Percentiles rank a stretch among this genome's conserved stretches.
These are phyloP conservation scores for Lasiosphaeris hirsuta DNA, from an alignment of 495 filamentous ascomycete genomes.

Conservation along the genomic window DNA sequence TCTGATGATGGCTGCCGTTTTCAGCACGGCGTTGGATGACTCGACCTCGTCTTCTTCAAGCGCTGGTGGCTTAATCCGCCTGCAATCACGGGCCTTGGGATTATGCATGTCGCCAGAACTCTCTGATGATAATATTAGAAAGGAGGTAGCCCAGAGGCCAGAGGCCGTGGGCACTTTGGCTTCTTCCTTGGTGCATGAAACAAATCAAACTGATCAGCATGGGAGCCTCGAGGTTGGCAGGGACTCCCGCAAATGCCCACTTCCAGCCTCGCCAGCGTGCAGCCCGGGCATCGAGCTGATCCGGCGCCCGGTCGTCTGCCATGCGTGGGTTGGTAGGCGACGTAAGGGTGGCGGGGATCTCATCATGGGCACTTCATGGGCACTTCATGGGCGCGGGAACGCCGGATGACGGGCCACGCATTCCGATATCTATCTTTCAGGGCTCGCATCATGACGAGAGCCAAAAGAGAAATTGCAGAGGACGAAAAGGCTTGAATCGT, in stretches of 20 bases:
- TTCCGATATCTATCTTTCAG: conserved; percentile 5
- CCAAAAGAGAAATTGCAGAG: not conserved
- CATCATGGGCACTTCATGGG: conserved; percentile 5
- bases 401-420: conserved; percentile 20
- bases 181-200: conserved; percentile 8
- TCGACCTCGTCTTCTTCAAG: too few relatives aligned
- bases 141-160: not conserved
- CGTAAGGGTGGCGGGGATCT: not conserved
- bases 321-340: not conserved
- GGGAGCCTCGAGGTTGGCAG: conserved; percentile 2
- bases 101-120: too few relatives aligned
- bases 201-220: conserved; percentile 12
- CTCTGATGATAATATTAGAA: too few relatives aligned
- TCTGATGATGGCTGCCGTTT: not conserved
- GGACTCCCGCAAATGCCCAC: not conserved
- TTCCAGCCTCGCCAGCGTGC: not conserved
- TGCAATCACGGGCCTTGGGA: too few relatives aligned
- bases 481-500: conserved; percentile 6
- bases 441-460: not conserved
- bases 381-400: not conserved
- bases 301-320: conserved; percentile 19
- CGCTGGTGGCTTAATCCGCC: not conserved
- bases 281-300: conserved; percentile 15
- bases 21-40: too few relatives aligned
- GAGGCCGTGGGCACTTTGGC: not conserved